Percentiles rank a stretch among this genome's conserved stretches.
Conservation (phyloP, 305 asterid species). For the Rubia tinctorum region DNA sequence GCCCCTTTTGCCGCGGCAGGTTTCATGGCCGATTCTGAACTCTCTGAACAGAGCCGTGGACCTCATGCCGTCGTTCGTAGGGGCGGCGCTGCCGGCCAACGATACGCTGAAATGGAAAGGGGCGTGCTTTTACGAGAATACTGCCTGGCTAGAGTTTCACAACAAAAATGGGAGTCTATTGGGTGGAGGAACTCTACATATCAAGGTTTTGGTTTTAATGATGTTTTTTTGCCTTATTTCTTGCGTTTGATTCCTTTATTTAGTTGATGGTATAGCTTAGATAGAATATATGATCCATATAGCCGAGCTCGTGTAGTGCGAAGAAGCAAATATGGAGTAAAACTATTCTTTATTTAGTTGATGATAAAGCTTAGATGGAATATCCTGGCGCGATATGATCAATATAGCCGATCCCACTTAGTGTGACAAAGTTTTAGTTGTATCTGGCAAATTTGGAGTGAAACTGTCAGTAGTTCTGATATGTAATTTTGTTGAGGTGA, state of each 20-base stretch:
- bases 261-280: slow-evolving; percentile 4
- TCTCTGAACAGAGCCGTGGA: slow-evolving; percentile 61
- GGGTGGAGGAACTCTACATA: slow-evolving; percentile 95
- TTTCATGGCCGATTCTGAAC: slow-evolving; percentile 71
- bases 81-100: slow-evolving; percentile 46
- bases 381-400: background rate
- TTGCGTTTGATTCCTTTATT: background rate
- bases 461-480: background rate
- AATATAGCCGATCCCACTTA: background rate
- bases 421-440: background rate
- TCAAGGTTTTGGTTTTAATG: slow-evolving; percentile 43
- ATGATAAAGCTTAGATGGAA: background rate
- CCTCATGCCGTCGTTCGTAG: slow-evolving; percentile 82
- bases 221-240: background rate
- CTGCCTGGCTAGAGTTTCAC: slow-evolving; percentile 83
- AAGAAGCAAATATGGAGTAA: background rate
- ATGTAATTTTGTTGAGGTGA: background rate
- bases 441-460: background rate
- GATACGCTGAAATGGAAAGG: slow-evolving; percentile 69
- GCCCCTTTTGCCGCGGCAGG: slow-evolving; percentile 75
- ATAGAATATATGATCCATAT: background rate
- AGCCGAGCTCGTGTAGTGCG: background rate
- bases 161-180: slow-evolving; percentile 56
- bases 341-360: background rate
- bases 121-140: slow-evolving; percentile 73